A percentile compares a stretch with the other conserved stretches of the same genome.
phyloP scores from a whole-genome alignment of 768 basidiomycete genomes.

The Tremella mesenterica region DNA sequence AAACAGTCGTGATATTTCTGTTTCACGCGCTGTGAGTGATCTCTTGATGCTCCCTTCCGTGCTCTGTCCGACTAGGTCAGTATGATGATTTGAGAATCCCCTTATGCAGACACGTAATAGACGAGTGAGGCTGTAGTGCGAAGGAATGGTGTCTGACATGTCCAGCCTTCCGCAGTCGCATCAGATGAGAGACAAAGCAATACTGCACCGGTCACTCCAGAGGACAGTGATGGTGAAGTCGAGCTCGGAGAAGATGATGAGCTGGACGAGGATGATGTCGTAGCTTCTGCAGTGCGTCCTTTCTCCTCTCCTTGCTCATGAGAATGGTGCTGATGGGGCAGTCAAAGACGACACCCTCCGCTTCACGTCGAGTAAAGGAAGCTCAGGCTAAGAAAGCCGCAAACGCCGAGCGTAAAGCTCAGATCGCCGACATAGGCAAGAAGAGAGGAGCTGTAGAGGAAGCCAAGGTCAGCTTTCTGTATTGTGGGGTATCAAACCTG shows the following conservation, averaged over 20 bases:
- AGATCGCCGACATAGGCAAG: constrained; percentile 29
- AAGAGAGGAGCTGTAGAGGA: constrained; percentile 30
- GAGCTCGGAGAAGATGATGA: constrained; percentile 25
- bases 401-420: constrained; percentile 28
- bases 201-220: constrained; percentile 45
- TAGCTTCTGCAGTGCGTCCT: neutral
- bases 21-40: constrained; percentile 56
- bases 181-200: constrained; percentile 58
- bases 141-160: constrained; percentile 7
- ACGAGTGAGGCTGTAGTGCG: no score
- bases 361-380: constrained; percentile 18
- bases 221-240: constrained; percentile 26
- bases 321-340: neutral
- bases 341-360: constrained; percentile 18
- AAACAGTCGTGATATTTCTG: constrained; percentile 69
- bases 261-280: constrained; percentile 26
- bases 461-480: constrained; percentile 34
- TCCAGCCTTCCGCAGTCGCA: constrained; percentile 49
- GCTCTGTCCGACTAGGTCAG: neutral
- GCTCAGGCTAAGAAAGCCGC: constrained; percentile 33
- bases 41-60: constrained; percentile 15
- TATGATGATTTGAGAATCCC: no score
- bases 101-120: no score
- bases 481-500: neutral
- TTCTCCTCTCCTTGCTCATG: neutral